Evolutionary conservation across 768 basidiomycete genomes (phyloP), one percentile per base, ranked within the genome.

Genomic region (Dictyophora rubrovolvata): DNA sequence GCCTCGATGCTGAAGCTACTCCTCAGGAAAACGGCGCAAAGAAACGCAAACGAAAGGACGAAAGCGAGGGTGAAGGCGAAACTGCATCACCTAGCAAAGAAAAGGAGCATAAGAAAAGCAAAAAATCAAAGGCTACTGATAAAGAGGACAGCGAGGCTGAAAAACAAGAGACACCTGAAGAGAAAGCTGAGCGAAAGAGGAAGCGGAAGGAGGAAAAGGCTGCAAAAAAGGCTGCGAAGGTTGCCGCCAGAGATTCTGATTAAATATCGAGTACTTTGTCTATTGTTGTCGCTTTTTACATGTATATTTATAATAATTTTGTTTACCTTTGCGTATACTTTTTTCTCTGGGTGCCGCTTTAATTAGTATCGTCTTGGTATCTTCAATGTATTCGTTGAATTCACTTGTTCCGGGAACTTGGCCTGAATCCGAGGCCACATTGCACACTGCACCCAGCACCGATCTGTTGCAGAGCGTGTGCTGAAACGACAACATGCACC

Each of bases 31-130:
- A 75, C 56, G 77, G 78, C 66, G 77, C 81, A 23, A 89, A 89
- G 74, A 94, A 95, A 69, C 82, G 89, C 55, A 92, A 91, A 70
- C 82, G 87, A 9, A 71, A 70, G 59, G 65, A 63, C 18, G 66
- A 61, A 11, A 63, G 60, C n/a, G 61, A 56, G 34, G 47, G 34
- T 54, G 62, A 53, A 23, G 33, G 20, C 21, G n/a, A 36, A 59
- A 55, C 49, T 8, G 22, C 51, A 36, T 35, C 22, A 12, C 49
- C 14, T 2, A 60, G 46, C 21, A 65, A 67, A 42, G 65, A 64
- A 53, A 61, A 63, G 54, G 62, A 68, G 46, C 60, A 60, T 6
- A 66, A 68, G 66, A 63, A 68, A 65, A 58, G 67, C 42, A 71
- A 69, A 64, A 64, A 65, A 48, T 65, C 84, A 1, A 86, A 84